These are phyloP conservation scores for Mortierella sp. DNA, from an alignment of 371 early-diverging fungal genomes.

Conservation along the genomic window DNA sequence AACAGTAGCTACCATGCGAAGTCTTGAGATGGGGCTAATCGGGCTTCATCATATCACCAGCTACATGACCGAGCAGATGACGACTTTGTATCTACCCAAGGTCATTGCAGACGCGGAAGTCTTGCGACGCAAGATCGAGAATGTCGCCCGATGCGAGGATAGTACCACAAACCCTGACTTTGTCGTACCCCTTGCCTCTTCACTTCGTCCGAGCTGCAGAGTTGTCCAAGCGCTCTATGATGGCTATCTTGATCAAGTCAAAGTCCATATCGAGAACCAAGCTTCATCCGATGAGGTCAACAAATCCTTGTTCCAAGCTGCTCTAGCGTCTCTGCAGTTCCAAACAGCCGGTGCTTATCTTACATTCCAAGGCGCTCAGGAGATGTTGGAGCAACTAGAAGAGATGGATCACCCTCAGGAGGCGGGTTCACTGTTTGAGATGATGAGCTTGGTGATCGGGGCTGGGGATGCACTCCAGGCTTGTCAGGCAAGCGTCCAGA, in stretches of 20 bases:
- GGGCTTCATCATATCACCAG: constrained; percentile 9
- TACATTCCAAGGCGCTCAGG: constrained; percentile 16
- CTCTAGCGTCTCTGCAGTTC: constrained; percentile 16
- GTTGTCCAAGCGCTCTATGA: constrained; percentile 17
- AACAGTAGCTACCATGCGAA: constrained; percentile 3
- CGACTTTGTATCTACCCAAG: neutral
- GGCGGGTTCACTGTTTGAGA: neutral
- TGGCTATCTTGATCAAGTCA: constrained; percentile 13
- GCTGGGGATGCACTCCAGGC: constrained; percentile 35
- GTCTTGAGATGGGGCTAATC: constrained; percentile 11
- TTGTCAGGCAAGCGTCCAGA: constrained; percentile 18
- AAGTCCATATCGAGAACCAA: neutral
- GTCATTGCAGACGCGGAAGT: constrained; percentile 2
- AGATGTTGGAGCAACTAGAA: constrained; percentile 9
- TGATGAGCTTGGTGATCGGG: constrained; percentile 6
- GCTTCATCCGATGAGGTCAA: neutral
- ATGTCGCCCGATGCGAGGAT: constrained; percentile 12
- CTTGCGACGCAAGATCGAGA: neutral
- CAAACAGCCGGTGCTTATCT: constrained; percentile 21
- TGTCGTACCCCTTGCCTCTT: neutral
- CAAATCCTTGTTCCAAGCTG: neutral
- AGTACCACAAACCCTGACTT: neutral
- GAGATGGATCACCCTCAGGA: constrained; percentile 1
- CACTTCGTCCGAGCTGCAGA: constrained; percentile 14
- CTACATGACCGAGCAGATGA: constrained; percentile 2